Percentiles rank a stretch among this genome's conserved stretches.
Conservation (phyloP, 148 eudicot species). For the Persicaria tinctoria region DNA sequence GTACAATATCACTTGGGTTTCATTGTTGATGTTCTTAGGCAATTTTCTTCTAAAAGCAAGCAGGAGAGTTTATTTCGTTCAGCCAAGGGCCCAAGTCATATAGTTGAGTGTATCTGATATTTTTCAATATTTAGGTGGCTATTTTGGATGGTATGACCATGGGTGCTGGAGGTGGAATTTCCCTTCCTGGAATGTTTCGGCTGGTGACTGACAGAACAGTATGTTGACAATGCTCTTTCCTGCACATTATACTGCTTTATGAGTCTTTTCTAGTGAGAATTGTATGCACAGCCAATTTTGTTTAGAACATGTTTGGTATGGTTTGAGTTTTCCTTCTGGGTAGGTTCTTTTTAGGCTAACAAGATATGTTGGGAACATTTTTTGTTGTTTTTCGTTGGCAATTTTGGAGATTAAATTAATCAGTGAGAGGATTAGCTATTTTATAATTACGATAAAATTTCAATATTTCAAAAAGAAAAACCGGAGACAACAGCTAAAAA, state of each 20-base stretch:
- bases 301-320: background rate
- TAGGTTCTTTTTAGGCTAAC: background rate
- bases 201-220: constrained; percentile 85
- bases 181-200: constrained; percentile 88
- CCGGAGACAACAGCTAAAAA: background rate
- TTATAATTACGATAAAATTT: background rate
- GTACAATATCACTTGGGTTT: background rate
- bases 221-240: constrained; percentile 24
- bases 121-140: constrained; percentile 51
- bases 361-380: background rate
- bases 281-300: background rate
- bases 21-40: background rate
- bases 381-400: background rate
- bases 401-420: background rate
- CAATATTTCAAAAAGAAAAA: background rate
- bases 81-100: background rate
- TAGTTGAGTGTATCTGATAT: background rate
- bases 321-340: background rate
- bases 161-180: constrained; percentile 89
- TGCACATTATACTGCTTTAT: background rate
- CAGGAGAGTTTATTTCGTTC: background rate
- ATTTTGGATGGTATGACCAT: constrained; percentile 79
- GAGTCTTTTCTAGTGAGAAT: background rate
- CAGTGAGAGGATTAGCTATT: background rate
- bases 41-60: background rate